phyloP scores from a whole-genome alignment of 441 rosid species.

The Populus hybrid region DNA sequence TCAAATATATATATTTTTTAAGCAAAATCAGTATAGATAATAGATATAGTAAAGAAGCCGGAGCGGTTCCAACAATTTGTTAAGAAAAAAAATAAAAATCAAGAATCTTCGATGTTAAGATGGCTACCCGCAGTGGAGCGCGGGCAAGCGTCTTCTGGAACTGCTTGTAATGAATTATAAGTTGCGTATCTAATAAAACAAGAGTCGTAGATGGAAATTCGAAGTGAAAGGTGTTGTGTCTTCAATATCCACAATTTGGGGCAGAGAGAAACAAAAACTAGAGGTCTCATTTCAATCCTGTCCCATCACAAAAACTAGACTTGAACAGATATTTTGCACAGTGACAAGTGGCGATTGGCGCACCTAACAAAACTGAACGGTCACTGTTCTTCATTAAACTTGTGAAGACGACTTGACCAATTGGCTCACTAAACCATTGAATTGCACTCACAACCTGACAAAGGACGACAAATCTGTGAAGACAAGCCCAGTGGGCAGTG shows the following conservation, averaged over 20 bases:
- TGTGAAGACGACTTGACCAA: too few relatives aligned
- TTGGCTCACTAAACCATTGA: background rate
- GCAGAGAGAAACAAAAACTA: background rate
- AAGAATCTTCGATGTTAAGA: background rate
- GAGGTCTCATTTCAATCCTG: background rate
- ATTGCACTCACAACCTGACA: background rate
- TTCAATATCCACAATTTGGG: background rate
- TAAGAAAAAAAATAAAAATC: too few relatives aligned
- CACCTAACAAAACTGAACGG: slow-evolving; percentile 1
- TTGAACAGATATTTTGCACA: background rate
- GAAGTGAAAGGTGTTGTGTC: background rate
- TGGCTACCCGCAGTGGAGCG: too few relatives aligned
- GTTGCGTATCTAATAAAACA: background rate
- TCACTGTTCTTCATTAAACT: background rate
- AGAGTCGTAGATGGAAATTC: background rate
- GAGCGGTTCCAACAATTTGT: background rate
- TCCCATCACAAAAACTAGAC: background rate
- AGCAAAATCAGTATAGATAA: background rate
- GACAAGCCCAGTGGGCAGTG: background rate
- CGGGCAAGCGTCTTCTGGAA: too few relatives aligned
- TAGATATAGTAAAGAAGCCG: too few relatives aligned
- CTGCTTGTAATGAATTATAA: too few relatives aligned
- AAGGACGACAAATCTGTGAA: background rate
- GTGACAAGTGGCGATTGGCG: slow-evolving; percentile 7
- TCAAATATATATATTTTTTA: background rate